Evolutionary conservation across 495 filamentous ascomycete species (phyloP), one percentile per base, ranked within the genome.

Genomic region (Penicillium chermesinum): DNA sequence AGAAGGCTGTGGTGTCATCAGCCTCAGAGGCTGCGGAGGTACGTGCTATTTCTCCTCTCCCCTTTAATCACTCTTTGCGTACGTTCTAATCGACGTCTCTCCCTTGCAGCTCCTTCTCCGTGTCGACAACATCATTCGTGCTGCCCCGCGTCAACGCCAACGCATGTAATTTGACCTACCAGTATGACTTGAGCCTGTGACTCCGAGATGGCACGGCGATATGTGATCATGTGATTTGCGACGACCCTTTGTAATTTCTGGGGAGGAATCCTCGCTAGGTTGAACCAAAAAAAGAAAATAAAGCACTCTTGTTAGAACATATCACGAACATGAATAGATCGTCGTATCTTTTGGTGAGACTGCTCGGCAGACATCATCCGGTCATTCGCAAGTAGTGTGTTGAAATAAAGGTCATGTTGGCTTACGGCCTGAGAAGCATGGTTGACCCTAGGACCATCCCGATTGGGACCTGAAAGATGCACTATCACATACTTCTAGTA

Each of bases 21-120:
- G 93, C 93, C 10, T 90, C 87, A 17, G 93, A 98, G 71, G 93
- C 93, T 27, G 91, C 93, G 46, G 94, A 98, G 80, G 90, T 96
- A 76, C 14, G 19, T 41, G 44, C 15, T 48, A 12, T 32, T 46
- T 40, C 22, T 35, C 18, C 38, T 40, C 4, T 38, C 2, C 2
- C 16, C n/a, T 21, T n/a, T 15, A 13, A 15, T 19, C 16, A 39
- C 8, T 21, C 36, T 18, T 2, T 7, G 13, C 14, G 38, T 20
- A 20, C 15, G 7, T 25, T 12, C 13, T 58, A 38, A 52, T 42
- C 7, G 12, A 1, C 9, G 17, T 38, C 9, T 40, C 13, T n/a
- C n/a, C n/a, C 9, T 39, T 41, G 32, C 41, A 89, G 85, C 73
- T 93, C 53, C 75, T 93, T 42, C 72, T 93, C 53, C 78, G 88